phyloP scores from a whole-genome alignment of 2,329 filamentous ascomycete species.

The Arthrinium puccinioides region DNA sequence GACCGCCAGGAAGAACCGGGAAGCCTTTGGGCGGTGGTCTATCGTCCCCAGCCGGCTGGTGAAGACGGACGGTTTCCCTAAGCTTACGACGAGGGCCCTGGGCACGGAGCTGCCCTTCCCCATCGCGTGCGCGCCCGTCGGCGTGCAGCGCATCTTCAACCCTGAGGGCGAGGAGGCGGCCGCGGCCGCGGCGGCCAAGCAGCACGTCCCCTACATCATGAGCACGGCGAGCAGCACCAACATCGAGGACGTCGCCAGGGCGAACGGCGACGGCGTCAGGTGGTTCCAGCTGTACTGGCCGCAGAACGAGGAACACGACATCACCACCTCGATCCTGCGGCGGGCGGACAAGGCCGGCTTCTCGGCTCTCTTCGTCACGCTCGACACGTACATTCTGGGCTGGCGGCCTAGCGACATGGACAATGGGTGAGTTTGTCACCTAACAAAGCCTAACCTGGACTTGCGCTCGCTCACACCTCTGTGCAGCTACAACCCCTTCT shows the following conservation, averaged over 20 bases:
- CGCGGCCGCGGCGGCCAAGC: slow-evolving; percentile 12
- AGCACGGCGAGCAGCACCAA: slow-evolving; percentile 17
- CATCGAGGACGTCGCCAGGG: slow-evolving; percentile 19
- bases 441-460: slow-evolving; percentile 10
- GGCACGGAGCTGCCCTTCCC: slow-evolving; percentile 12
- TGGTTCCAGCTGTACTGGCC: slow-evolving; percentile 23
- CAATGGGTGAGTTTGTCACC: slow-evolving; percentile 10
- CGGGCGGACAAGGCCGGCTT: slow-evolving; percentile 15
- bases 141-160: slow-evolving; percentile 19
- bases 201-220: slow-evolving; percentile 15
- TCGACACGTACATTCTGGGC: slow-evolving; percentile 19
- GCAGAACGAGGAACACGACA: slow-evolving; percentile 12
- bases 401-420: slow-evolving; percentile 19
- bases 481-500: slow-evolving; percentile 17
- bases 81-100: slow-evolving; percentile 9
- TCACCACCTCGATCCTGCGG: slow-evolving; percentile 14
- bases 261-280: slow-evolving; percentile 14
- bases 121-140: slow-evolving; percentile 17
- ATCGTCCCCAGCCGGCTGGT: slow-evolving; percentile 15
- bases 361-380: slow-evolving; percentile 15
- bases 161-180: slow-evolving; percentile 16
- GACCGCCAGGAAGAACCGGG: slow-evolving; percentile 16
- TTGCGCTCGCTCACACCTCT: neutral
- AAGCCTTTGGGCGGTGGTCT: slow-evolving; percentile 14
- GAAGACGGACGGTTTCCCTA: slow-evolving; percentile 9